Evolutionary conservation across 345 rosid genomes (phyloP).

Genomic region (Bretschneidera sinensis): DNA sequence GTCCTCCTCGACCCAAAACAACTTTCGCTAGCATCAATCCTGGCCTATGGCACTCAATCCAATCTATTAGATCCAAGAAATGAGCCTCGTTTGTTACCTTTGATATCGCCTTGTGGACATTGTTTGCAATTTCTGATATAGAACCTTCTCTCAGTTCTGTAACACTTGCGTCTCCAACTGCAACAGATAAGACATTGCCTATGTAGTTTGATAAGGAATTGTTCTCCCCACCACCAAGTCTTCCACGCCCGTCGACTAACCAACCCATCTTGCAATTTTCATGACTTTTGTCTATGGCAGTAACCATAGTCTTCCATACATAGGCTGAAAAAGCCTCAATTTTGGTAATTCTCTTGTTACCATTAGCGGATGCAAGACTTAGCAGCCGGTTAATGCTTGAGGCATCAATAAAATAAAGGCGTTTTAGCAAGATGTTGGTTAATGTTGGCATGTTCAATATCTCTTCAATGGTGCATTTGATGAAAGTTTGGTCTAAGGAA

Average conservation of each 20-base stretch:
- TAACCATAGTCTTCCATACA: conserved; percentile 70
- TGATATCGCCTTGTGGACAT: conserved; percentile 51
- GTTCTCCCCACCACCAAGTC: conserved; percentile 25
- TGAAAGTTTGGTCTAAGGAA: conserved; percentile 46
- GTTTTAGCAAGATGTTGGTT: conserved; percentile 44
- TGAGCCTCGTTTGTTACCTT: conserved; percentile 54
- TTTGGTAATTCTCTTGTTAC: conserved; percentile 56
- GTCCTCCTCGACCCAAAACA: conserved; percentile 67
- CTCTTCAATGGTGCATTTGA: conserved; percentile 63
- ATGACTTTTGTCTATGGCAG: conserved; percentile 32
- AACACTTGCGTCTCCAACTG: conserved; percentile 55
- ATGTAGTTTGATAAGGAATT: conserved; percentile 51
- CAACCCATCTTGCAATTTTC: conserved; percentile 81
- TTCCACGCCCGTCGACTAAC: conserved; percentile 70
- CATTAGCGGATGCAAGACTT: conserved; percentile 37
- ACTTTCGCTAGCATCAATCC: conserved; percentile 67
- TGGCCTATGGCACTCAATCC: conserved; percentile 83
- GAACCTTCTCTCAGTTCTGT: conserved; percentile 43
- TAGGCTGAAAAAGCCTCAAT: conserved; percentile 88
- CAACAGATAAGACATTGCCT: conserved; percentile 67
- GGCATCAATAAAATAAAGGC: conserved; percentile 60
- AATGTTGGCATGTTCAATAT: conserved; percentile 50
- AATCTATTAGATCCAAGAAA: conserved; percentile 75
- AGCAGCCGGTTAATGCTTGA: conserved; percentile 50
- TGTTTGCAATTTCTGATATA: conserved; percentile 47